A percentile compares a stretch with the other conserved stretches of the same genome.
phyloP scores from a whole-genome alignment of 768 basidiomycete genomes.

The Hysterangium stoloniferum region DNA sequence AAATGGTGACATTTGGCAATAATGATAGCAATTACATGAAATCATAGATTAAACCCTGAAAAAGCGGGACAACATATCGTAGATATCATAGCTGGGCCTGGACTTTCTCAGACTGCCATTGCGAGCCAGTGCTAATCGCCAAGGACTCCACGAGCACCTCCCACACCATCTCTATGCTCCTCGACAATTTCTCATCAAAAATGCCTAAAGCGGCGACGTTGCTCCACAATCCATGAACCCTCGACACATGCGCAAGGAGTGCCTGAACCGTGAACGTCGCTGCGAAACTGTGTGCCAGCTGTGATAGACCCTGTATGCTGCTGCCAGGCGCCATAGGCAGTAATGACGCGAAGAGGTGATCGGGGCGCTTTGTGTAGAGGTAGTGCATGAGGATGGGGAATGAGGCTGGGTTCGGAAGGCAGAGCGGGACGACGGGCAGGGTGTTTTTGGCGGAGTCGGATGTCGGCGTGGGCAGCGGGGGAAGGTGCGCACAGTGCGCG shows the following conservation, averaged over 20 bases:
- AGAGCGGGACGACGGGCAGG: conserved; percentile 19
- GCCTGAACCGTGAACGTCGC: conserved; percentile 6
- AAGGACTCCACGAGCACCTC: conserved; percentile 8
- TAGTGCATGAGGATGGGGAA: conserved; percentile 18
- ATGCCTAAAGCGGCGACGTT: conserved; percentile 11
- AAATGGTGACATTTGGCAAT: too few relatives aligned
- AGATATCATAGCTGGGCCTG: too few relatives aligned
- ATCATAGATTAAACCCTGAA: too few relatives aligned
- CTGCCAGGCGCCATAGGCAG: conserved; percentile 19
- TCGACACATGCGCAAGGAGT: conserved; percentile 5
- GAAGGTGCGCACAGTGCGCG: conserved; percentile 10
- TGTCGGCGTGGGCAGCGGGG: not conserved
- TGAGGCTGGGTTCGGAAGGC: conserved; percentile 16
- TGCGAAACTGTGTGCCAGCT: conserved; percentile 1
- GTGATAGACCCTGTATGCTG: conserved; percentile 19
- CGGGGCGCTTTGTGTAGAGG: conserved; percentile 17
- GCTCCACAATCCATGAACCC: conserved; percentile 12
- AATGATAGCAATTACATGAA: too few relatives aligned
- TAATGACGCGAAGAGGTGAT: conserved; percentile 15
- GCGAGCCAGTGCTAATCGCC: not conserved
- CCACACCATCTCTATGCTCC: conserved; percentile 10
- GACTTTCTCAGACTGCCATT: too few relatives aligned
- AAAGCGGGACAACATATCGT: too few relatives aligned
- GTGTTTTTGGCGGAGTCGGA: not conserved
- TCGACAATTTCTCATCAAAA: conserved; percentile 10